Base-by-base conservation (phyloP, 768 basidiomycete species). In the Solioccasus polychromus region DNA sequence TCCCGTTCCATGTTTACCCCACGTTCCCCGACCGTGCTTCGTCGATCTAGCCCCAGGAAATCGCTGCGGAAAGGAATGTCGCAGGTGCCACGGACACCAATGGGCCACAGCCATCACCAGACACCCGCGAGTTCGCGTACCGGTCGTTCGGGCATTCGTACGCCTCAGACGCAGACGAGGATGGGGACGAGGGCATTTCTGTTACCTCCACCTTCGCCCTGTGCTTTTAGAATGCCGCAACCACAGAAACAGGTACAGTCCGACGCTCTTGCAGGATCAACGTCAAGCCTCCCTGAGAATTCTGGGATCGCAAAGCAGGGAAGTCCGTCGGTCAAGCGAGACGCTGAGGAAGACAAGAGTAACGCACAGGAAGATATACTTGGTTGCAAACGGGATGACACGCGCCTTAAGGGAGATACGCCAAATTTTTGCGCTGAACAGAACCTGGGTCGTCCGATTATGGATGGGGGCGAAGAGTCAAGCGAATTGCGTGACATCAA, bases 341-440 rank as follows among this genome's bases (percentile, higher is more conserved):
- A 24, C 28, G 40, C 14, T 38, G 55, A 42, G 49, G 61, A 50
- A 22, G 55, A 55, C n/a, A 56, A 51, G 12, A 55, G 62, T 31
- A 57, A 48, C 19, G 53, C 54, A 22, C 60, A 60, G 30, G 61
- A 61, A 14, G 57, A 61, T 26, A 28, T 41, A 4, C 57, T 69
- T 25, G 59, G 52, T 37, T 59, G 59, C 15, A 70, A 72, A 44
- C 56, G 71, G 20, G 69, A 72, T n/a, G 68, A 63, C 19, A 68
- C 67, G 1, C 60, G 71, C 35, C 69, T 68, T 39, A 72, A 69
- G 20, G 62, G 72, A n/a, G 70, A 74, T 34, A 68, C 76, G 26
- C 74, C 75, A 3, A 62, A 71, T 5, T 35, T 22, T 29, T 31
- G 40, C 17, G 10, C 17, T 71, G 72, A 24, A 5, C 6, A 17